Evolutionary conservation across 2,329 filamentous ascomycete genomes (phyloP).

Genomic region (Neofusicoccum cordaticola): DNA sequence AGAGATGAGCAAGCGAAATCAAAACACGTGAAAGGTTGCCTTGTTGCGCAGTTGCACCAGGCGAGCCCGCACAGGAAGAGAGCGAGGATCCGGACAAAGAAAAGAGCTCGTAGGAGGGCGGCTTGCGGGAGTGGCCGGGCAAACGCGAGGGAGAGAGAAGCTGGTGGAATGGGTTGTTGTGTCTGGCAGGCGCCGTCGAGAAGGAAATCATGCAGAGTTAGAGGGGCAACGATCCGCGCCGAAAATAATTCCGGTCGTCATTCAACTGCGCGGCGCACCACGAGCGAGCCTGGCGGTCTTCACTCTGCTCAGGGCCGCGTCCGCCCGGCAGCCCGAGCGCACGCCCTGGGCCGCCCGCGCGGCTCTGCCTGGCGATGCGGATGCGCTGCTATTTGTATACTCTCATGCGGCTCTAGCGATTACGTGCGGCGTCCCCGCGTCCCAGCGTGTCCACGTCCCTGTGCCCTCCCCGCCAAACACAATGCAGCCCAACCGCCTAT

Average conservation of each 20-base stretch:
- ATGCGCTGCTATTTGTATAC: neutral
- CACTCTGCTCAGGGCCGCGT: neutral
- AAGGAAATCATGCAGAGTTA: conserved; percentile 13
- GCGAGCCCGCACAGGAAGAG: conserved; percentile 4
- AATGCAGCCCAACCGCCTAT: neutral
- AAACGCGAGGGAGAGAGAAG: conserved; percentile 11
- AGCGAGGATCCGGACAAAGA: conserved; percentile 14
- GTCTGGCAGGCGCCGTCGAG: conserved; percentile 15
- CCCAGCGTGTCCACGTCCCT: neutral
- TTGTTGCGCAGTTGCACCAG: neutral
- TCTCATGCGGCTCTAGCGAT: neutral
- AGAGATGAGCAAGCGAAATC: conserved; percentile 23
- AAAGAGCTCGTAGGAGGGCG: conserved; percentile 10
- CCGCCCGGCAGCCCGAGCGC: conserved; percentile 9
- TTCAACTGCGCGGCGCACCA: neutral
- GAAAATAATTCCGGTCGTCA: neutral
- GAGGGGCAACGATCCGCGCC: conserved; percentile 11
- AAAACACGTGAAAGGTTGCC: conserved; percentile 36
- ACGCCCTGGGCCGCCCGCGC: neutral
- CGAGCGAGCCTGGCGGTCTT: no score
- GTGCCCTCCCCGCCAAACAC: conserved; percentile 2
- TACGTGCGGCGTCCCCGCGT: neutral
- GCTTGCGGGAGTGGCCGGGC: neutral
- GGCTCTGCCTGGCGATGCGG: neutral
- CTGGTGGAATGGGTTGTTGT: conserved; percentile 15